Percentiles rank a stretch among this genome's conserved stretches.
These are phyloP conservation scores for Monilinia polystroma DNA, from an alignment of 2,329 filamentous ascomycete species.

Conservation along the genomic window DNA sequence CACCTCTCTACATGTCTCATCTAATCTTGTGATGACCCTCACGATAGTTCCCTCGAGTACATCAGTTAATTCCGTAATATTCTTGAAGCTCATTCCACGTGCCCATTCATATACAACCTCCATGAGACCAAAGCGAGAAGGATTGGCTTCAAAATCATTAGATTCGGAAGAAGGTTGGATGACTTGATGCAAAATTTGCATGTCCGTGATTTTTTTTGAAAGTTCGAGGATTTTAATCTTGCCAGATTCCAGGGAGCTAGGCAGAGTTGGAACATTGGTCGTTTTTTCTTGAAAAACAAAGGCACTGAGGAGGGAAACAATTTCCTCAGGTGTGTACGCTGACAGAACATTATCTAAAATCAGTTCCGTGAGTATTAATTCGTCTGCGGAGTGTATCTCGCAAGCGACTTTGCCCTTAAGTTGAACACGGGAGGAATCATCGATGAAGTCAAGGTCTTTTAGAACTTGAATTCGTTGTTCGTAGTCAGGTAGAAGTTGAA, in stretches of 20 bases:
- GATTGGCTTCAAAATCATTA: slow-evolving; percentile 85
- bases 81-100: slow-evolving; percentile 95
- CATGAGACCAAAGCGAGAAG: slow-evolving; percentile 80
- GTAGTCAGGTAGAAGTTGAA: slow-evolving; percentile 93
- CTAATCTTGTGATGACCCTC: slow-evolving; percentile 84
- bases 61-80: slow-evolving; percentile 93
- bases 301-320: slow-evolving; percentile 86
- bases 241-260: slow-evolving; percentile 76
- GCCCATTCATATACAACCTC: slow-evolving; percentile 99
- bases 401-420: slow-evolving; percentile 98
- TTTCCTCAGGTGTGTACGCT: slow-evolving; percentile 93
- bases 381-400: slow-evolving; percentile 95
- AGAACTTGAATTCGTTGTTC: slow-evolving; percentile 91
- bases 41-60: slow-evolving; percentile 98
- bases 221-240: slow-evolving; percentile 85
- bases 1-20: slow-evolving; percentile 95
- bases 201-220: slow-evolving; percentile 85
- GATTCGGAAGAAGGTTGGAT: slow-evolving; percentile 86
- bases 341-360: slow-evolving; percentile 96
- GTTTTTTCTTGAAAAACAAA: slow-evolving; percentile 99
- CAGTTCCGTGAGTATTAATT: slow-evolving; percentile 91
- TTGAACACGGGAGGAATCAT: slow-evolving; percentile 81
- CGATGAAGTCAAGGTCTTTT: slow-evolving; percentile 88
- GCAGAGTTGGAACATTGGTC: slow-evolving; percentile 74
- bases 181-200: slow-evolving; percentile 88